Evolutionary conservation across 2,329 filamentous ascomycete species (phyloP), one percentile per base, ranked within the genome.

Genomic region (Pyricularia sp.): DNA sequence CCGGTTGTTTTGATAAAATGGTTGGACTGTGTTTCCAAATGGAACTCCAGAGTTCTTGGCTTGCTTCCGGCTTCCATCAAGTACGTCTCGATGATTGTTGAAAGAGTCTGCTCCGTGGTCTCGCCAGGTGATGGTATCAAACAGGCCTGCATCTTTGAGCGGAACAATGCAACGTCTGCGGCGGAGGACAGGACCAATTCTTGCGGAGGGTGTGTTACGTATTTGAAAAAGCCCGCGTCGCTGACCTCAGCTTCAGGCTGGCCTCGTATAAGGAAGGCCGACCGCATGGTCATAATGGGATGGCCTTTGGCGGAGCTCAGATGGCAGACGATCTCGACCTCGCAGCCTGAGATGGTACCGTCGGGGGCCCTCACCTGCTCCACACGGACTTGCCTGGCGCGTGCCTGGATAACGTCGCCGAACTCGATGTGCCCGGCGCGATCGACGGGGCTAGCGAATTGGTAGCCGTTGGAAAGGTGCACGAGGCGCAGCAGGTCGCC

Each of bases 321-420:
- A 4, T 95, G 98, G 71, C 95, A 96, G 75, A 94, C 97, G 23
- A 99, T 94, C 81, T 99, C 96, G 26, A 99, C 96, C 94, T 98
- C 97, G 85, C 99, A 99, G 65, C 96, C 95, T 70, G 94, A 93
- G 14, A 97, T 93, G 79, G 98, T 94, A 1, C 55, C 55, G 12
- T 25, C 55, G n/a, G 55, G 55, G 82, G 98, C 99, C 83, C 98
- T 91, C 75, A 99, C 93, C n/a, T 95, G 93, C 75, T 99, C 98
- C 82, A 99, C 92, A 78, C 96, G 93, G 63, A 25, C 23, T n/a
- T 59, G 55, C 10, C 55, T 59, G 61, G 95, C 96, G 68, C 92
- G 97, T 2, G 95, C 98, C 72, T 92, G 89, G 23, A 99, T 87
- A 71, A 93, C 88, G 77, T 99, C 95, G 42, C 93, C 95, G 82